Evolutionary conservation across 129 eudicot species (phyloP), one percentile per base, ranked within the genome.

Genomic region (Flaveria robusta): DNA sequence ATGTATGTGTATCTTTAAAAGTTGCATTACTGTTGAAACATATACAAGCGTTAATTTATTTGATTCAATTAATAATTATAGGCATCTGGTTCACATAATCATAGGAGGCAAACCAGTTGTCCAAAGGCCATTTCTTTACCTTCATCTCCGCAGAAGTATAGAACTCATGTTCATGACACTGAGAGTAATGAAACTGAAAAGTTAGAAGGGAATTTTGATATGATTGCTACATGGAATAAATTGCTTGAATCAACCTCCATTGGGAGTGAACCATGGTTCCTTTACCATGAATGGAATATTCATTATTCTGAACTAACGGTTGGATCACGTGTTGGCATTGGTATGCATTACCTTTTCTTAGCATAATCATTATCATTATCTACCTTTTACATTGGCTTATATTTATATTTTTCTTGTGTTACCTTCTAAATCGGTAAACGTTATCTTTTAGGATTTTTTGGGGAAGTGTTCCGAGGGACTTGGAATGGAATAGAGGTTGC

Each of bases 401-500:
- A 62, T 62, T 24, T 39, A 26, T 24, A n/a, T 52, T n/a, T 26
- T 26, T 31, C 34, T 37, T 34, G 24, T 18, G 19, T 26, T 74
- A 45, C 46, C 16, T 74, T 68, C 22, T 52, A 62, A 56, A 54
- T 69, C 12, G 19, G 49, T 68, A 42, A 78, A 52, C 60, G 18
- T 70, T 47, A 54, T 50, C 52, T 72, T 74, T 3, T 39, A 93
- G 98, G 97, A 39, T 93, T 90, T 74, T 90, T 90, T 64, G 97
- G 98, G 73, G 97, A 93, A 83, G 98, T 90, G 59, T 90, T 90
- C 47, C 90, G 91, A 31, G 93, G 98, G 24, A 78, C 84, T 43
- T 93, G 98, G 97, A 93, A 93, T 79, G 98, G 97, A 71, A 83
- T 83, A 71, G 89, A 86, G 76, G 97, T 90, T 84, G 98, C 91